phyloP scores from a whole-genome alignment of 2,329 filamentous ascomycete species.

The Cryoendolithus antarcticus region DNA sequence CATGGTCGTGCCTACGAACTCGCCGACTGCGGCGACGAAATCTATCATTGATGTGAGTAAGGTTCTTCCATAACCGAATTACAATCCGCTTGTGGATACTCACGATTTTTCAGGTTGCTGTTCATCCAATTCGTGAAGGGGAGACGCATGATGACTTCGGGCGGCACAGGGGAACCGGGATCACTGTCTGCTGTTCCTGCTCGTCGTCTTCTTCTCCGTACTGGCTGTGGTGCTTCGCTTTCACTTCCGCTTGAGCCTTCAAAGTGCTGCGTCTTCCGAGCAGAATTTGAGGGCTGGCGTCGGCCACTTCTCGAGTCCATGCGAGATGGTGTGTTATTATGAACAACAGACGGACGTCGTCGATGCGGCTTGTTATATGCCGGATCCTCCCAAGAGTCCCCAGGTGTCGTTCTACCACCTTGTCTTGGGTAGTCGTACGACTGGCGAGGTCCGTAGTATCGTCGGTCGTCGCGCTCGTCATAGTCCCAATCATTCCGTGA shows the following conservation, averaged over 20 bases:
- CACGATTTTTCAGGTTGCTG: slow-evolving; percentile 18
- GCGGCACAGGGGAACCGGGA: slow-evolving; percentile 7
- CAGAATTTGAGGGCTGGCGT: not conserved
- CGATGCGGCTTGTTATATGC: slow-evolving; percentile 17
- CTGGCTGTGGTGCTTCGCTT: slow-evolving; percentile 9
- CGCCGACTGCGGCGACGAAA: slow-evolving; percentile 25
- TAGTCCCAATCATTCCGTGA: slow-evolving; percentile 13
- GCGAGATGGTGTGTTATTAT: slow-evolving; percentile 3
- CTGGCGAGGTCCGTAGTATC: slow-evolving; percentile 8
- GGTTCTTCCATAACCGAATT: not conserved
- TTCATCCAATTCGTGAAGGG: slow-evolving; percentile 23
- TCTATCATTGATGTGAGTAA: not conserved
- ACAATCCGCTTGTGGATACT: slow-evolving; percentile 2
- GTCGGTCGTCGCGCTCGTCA: slow-evolving; percentile 12
- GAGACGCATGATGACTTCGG: slow-evolving; percentile 20
- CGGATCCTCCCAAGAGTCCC: slow-evolving; percentile 14
- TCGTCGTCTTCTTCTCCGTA: slow-evolving; percentile 5
- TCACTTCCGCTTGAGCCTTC: slow-evolving; percentile 11
- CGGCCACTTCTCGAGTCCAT: not conserved
- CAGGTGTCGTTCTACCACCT: slow-evolving; percentile 5
- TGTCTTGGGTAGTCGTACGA: slow-evolving; percentile 14
- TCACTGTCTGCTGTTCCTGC: slow-evolving; percentile 1
- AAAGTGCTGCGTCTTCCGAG: slow-evolving; percentile 9
- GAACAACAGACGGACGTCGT: slow-evolving; percentile 9
- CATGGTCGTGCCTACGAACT: slow-evolving; percentile 41